phyloP scores from a whole-genome alignment of 83 land plant species.

The Isoetes engelmannii region DNA sequence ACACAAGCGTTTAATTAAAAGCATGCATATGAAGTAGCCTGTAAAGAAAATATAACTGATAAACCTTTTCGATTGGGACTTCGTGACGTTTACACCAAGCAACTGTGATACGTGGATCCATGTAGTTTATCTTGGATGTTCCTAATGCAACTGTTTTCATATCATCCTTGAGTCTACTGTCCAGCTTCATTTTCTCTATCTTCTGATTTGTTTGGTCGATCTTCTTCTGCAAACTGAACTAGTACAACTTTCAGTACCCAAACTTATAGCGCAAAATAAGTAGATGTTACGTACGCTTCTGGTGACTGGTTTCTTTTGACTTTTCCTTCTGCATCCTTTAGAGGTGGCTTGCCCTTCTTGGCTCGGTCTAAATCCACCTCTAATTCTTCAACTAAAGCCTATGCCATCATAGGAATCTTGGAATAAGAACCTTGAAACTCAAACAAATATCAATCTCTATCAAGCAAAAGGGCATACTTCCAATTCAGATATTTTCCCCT shows the following conservation, averaged over 20 bases:
- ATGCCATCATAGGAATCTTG: slow-evolving; percentile 1
- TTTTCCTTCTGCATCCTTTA: slow-evolving; percentile 74
- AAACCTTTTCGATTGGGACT: slow-evolving; percentile 97
- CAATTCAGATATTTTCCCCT: slow-evolving; percentile 61
- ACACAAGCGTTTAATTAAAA: neutral
- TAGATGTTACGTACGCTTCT: slow-evolving; percentile 50
- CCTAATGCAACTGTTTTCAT: slow-evolving; percentile 91
- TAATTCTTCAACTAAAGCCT: slow-evolving; percentile 59
- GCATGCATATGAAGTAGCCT: slow-evolving; percentile 7
- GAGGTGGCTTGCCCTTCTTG: slow-evolving; percentile 85
- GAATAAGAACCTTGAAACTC: neutral
- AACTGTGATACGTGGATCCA: slow-evolving; percentile 95
- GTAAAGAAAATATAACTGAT: neutral
- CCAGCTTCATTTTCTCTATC: slow-evolving; percentile 74
- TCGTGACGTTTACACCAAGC: slow-evolving; percentile 99
- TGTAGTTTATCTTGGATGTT: slow-evolving; percentile 95
- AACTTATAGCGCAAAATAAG: neutral
- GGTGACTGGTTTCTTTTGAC: slow-evolving; percentile 56
- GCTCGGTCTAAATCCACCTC: slow-evolving; percentile 67
- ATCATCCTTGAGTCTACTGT: slow-evolving; percentile 79
- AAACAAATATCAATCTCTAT: neutral
- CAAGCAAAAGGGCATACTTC: slow-evolving; percentile 34
- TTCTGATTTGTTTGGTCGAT: slow-evolving; percentile 55
- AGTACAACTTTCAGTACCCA: neutral
- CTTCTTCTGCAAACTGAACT: slow-evolving; percentile 69